These are phyloP conservation scores for Calonectria hawksworthii DNA, from an alignment of 2,329 filamentous ascomycete genomes.

Conservation along the genomic window DNA sequence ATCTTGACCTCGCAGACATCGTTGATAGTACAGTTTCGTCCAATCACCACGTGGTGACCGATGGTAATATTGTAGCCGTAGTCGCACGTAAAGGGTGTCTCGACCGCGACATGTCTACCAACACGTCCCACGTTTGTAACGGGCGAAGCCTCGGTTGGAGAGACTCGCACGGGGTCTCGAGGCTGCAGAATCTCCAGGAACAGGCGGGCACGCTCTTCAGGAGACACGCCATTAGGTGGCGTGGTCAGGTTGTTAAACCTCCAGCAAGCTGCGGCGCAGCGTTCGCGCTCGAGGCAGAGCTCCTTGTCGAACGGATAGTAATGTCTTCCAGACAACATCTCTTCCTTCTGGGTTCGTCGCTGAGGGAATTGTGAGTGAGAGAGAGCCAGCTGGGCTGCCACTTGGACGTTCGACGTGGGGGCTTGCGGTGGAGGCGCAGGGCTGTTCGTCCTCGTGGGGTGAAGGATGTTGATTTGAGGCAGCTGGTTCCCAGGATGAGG, in stretches of 20 bases:
- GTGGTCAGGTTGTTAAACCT: slow-evolving; percentile 85
- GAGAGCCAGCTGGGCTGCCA: slow-evolving; percentile 71
- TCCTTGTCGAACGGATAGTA: slow-evolving; percentile 86
- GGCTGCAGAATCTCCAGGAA: slow-evolving; percentile 81
- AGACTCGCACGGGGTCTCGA: slow-evolving; percentile 67
- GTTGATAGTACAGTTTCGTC: slow-evolving; percentile 85
- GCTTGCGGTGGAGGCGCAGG: slow-evolving; percentile 57
- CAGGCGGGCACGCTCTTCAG: slow-evolving; percentile 76
- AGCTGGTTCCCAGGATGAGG: slow-evolving; percentile 65
- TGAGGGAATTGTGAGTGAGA: slow-evolving; percentile 66
- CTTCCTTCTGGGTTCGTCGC: slow-evolving; percentile 81
- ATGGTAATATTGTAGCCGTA: slow-evolving; percentile 96
- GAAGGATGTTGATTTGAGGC: slow-evolving; percentile 71
- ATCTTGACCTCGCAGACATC: slow-evolving; percentile 89
- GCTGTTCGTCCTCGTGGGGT: slow-evolving; percentile 64
- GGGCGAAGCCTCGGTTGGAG: slow-evolving; percentile 67
- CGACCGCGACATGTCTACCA: slow-evolving; percentile 83
- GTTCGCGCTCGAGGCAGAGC: slow-evolving; percentile 85
- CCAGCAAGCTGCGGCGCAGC: slow-evolving; percentile 85
- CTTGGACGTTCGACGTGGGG: slow-evolving; percentile 62
- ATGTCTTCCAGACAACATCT: slow-evolving; percentile 86
- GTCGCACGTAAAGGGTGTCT: slow-evolving; percentile 91
- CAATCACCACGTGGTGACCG: slow-evolving; percentile 87
- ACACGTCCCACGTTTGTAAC: slow-evolving; percentile 72
- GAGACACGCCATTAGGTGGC: slow-evolving; percentile 80